Percentiles rank a stretch among this genome's conserved stretches.
Evolutionary conservation across 192 early-diverging fungal genomes (phyloP).

Genomic region (Nowakowskiella sp.): DNA sequence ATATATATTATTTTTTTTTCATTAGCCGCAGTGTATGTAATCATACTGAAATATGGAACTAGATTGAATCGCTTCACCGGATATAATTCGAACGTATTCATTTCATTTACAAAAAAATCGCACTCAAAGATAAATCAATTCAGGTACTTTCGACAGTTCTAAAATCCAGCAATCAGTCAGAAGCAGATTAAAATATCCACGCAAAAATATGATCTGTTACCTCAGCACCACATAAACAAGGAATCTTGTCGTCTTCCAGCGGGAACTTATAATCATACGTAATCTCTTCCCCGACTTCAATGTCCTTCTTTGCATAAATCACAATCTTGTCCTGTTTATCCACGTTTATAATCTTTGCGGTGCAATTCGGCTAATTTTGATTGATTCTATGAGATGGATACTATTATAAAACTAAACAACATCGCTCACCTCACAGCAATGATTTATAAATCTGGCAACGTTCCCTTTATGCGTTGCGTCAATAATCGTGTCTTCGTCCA

Average conservation of each 20-base stretch:
- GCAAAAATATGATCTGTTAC: slow-evolving; percentile 16
- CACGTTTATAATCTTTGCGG: slow-evolving; percentile 86
- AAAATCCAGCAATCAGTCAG: neutral
- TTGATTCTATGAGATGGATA: neutral
- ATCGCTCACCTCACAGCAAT: slow-evolving; percentile 81
- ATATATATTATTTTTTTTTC: too few species aligned
- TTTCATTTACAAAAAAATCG: too few species aligned
- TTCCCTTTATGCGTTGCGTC: slow-evolving; percentile 98
- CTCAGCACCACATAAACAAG: slow-evolving; percentile 87
- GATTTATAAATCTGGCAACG: slow-evolving; percentile 96
- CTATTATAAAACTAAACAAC: slow-evolving; percentile 5
- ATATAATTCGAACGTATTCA: too few species aligned
- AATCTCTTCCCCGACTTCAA: slow-evolving; percentile 92
- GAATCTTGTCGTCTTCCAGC: slow-evolving; percentile 89
- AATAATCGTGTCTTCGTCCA: slow-evolving; percentile 91
- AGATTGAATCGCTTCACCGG: too few species aligned
- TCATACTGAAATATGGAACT: too few species aligned
- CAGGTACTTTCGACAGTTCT: slow-evolving; percentile 1
- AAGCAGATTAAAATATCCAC: neutral
- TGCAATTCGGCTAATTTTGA: slow-evolving; percentile 83
- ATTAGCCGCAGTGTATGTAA: too few species aligned
- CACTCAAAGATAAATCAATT: neutral
- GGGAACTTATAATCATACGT: slow-evolving; percentile 99
- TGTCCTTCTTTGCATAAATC: slow-evolving; percentile 94
- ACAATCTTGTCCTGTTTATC: slow-evolving; percentile 93